Percentiles rank a stretch among this genome's conserved stretches.
These are phyloP conservation scores for Serendipita vermifera DNA, from an alignment of 768 basidiomycete species.

Conservation along the genomic window DNA sequence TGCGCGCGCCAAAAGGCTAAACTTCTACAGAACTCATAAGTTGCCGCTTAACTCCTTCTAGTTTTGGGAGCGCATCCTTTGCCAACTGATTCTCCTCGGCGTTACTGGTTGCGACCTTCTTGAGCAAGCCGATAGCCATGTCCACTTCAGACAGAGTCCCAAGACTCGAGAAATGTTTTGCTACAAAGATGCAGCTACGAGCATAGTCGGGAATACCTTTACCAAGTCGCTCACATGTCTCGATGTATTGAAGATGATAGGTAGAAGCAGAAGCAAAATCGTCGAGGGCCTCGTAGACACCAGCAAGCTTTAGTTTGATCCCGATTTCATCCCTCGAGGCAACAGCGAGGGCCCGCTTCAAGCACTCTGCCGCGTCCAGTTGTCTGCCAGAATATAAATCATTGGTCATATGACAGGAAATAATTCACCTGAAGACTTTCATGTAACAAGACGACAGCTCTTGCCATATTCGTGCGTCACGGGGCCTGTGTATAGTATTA, in stretches of 20 bases:
- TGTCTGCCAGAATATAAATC: conserved; percentile 35
- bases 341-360: conserved; percentile 76
- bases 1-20: too few relatives aligned
- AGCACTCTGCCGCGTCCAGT: conserved; percentile 82
- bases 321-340: conserved; percentile 64
- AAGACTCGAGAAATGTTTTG: conserved; percentile 51
- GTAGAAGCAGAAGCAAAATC: conserved; percentile 57
- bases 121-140: conserved; percentile 60
- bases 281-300: conserved; percentile 50
- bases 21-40: too few relatives aligned
- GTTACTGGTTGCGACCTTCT: conserved; percentile 64
- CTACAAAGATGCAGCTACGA: conserved; percentile 73
- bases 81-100: conserved; percentile 41
- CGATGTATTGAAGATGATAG: conserved; percentile 38
- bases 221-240: conserved; percentile 29
- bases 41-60: not conserved
- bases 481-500: conserved; percentile 45
- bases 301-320: conserved; percentile 62
- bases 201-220: conserved; percentile 67
- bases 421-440: conserved; percentile 63
- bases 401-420: not conserved
- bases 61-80: not conserved
- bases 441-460: conserved; percentile 90
- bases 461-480: conserved; percentile 93
- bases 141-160: conserved; percentile 32